Percentiles rank a stretch among this genome's conserved stretches.
phyloP scores from a whole-genome alignment of 192 early-diverging fungal species.

The Podila verticillata region DNA sequence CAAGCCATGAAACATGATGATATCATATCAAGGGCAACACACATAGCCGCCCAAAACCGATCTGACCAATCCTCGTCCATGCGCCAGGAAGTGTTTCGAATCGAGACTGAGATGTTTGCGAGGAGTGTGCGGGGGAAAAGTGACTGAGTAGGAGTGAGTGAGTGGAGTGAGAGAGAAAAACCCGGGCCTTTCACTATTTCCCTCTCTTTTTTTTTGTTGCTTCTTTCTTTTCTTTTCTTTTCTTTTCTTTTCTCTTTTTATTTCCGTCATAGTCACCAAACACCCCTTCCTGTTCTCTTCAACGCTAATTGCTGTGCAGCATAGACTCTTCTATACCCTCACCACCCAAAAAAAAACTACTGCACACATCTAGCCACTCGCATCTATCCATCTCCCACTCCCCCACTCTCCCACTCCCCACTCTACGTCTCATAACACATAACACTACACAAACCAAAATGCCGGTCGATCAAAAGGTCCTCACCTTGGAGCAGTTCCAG shows the following conservation, averaged over 20 bases:
- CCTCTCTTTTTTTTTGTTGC: background rate
- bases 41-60: no score
- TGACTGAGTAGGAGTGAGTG: no score
- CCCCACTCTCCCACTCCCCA: background rate
- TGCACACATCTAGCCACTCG: background rate
- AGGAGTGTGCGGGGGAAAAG: no score
- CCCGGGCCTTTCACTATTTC: background rate
- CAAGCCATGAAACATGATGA: no score
- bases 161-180: background rate
- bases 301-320: background rate
- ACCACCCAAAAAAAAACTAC: no score
- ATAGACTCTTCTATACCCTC: background rate
- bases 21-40: no score
- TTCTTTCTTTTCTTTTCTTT: background rate
- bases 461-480: constrained; percentile 2
- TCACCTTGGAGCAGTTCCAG: constrained; percentile 8
- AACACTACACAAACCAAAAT: background rate
- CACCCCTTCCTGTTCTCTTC: background rate
- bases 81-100: no score
- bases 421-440: background rate
- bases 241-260: background rate
- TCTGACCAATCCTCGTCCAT: no score
- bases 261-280: background rate
- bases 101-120: no score
- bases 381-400: background rate